These are phyloP conservation scores for Inosperma sp. DNA, from an alignment of 768 basidiomycete species.

Conservation along the genomic window DNA sequence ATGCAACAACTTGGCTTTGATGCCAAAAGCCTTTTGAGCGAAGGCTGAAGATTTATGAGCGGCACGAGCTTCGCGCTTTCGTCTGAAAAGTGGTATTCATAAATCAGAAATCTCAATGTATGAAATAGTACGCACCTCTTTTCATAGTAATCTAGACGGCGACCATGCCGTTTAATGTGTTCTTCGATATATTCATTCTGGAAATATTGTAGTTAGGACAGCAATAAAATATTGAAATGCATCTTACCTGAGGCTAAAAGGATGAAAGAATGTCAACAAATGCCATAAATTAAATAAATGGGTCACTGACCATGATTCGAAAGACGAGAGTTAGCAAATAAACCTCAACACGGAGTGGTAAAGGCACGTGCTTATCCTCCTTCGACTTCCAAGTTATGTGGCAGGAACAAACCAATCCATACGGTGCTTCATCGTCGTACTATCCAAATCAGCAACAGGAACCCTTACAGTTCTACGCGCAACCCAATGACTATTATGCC, in stretches of 20 bases:
- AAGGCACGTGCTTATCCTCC: constrained; percentile 31
- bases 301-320: constrained; percentile 39
- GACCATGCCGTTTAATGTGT: constrained; percentile 94
- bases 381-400: constrained; percentile 48
- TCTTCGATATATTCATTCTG: constrained; percentile 99
- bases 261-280: constrained; percentile 16
- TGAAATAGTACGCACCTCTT: constrained; percentile 59
- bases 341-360: constrained; percentile 20
- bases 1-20: constrained; percentile 97
- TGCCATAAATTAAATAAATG: not conserved
- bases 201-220: not conserved
- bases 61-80: constrained; percentile 77
- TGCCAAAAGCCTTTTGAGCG: constrained; percentile 92
- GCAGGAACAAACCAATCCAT: constrained; percentile 59
- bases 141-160: constrained; percentile 94
- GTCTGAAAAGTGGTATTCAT: constrained; percentile 41
- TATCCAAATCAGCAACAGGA: constrained; percentile 52
- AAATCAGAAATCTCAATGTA: not conserved
- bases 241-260: constrained; percentile 61
- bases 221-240: not conserved
- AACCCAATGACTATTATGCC: constrained; percentile 50
- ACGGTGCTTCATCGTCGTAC: constrained; percentile 57
- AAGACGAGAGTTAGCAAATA: constrained; percentile 27
- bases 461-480: constrained; percentile 76
- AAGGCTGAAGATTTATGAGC: constrained; percentile 71